Evolutionary conservation across 768 basidiomycete species (phyloP), one percentile per base, ranked within the genome.

Genomic region (Termitomyces sp.): DNA sequence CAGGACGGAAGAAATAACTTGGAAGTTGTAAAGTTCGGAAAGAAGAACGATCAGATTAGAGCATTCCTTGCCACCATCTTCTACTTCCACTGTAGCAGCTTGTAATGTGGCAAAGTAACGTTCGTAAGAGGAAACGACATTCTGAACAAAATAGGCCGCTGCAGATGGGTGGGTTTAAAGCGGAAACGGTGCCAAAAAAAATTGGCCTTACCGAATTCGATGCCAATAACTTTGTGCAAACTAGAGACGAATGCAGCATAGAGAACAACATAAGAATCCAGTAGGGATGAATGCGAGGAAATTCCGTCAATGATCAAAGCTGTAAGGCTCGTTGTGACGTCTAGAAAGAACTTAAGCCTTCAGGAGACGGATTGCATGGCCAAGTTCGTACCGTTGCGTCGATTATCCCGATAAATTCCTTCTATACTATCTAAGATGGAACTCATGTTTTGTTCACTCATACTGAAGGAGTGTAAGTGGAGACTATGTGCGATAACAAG

Each of bases 11-110:
- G 91, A 91, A 52, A 98, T 82, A 23, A 98, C 91, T 72, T 94
- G 91, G 67, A 98, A 94, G 67, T 98, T 98, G 76, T 98, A 98
- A 19, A 99, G 74, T 67, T 98, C 94, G 2, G 93, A 90, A 21
- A 98, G 72, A 23, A 98, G 80, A 1, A 91, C 83, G 41, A 96
- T 79, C 34, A 99, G 72, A 67, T 99, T 98, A 10, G 89, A 85
- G 61, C 86, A 86, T 66, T 96, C 92, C 72, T 98, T 99, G 30
- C 93, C 91, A 6, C 73, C 68, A 0, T 71, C 74, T 27, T 76
- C 76, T n/a, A n/a, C n/a, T 2, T 71, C 74, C 21, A 76, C 76
- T 39, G 50, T 16, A 14, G 48, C 59, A 52, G 65, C 68, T 48
- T 71, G 64, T 17, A 79, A 42, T 32, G 65, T 58, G 1, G 61